Evolutionary conservation across 257 asterid genomes (phyloP).

Genomic region (Rhazya stricta): DNA sequence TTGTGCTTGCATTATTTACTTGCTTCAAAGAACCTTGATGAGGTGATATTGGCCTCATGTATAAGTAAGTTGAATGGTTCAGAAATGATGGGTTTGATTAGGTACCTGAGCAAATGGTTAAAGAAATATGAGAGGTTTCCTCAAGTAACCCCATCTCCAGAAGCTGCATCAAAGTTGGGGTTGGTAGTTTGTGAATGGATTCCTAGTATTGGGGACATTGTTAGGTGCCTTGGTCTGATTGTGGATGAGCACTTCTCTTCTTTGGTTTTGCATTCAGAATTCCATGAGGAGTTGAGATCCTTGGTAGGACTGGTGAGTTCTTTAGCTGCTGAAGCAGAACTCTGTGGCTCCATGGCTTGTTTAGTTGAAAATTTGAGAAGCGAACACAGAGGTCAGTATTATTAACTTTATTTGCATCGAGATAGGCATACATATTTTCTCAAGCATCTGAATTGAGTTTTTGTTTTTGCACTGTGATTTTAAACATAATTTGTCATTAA

Average conservation of each 20-base stretch:
- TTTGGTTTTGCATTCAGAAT: slow-evolving; percentile 62
- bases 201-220: slow-evolving; percentile 56
- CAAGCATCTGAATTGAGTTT: background rate
- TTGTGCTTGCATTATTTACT: slow-evolving; percentile 79
- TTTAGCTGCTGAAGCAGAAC: slow-evolving; percentile 67
- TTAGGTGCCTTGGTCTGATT: slow-evolving; percentile 58
- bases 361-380: slow-evolving; percentile 46
- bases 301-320: slow-evolving; percentile 49
- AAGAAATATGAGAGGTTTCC: slow-evolving; percentile 83
- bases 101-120: slow-evolving; percentile 73
- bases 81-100: slow-evolving; percentile 64
- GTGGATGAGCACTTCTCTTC: slow-evolving; percentile 86
- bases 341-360: slow-evolving; percentile 56
- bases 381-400: slow-evolving; percentile 36
- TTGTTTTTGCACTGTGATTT: background rate
- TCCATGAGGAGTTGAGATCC: slow-evolving; percentile 54
- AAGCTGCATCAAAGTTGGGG: slow-evolving; percentile 57
- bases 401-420: background rate
- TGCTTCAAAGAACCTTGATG: slow-evolving; percentile 60
- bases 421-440: background rate
- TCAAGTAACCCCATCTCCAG: slow-evolving; percentile 57
- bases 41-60: slow-evolving; percentile 73
- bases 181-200: slow-evolving; percentile 77
- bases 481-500: background rate
- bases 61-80: slow-evolving; percentile 63